Evolutionary conservation across 2,329 filamentous ascomycete species (phyloP).

Genomic region (Xylariales sp.): DNA sequence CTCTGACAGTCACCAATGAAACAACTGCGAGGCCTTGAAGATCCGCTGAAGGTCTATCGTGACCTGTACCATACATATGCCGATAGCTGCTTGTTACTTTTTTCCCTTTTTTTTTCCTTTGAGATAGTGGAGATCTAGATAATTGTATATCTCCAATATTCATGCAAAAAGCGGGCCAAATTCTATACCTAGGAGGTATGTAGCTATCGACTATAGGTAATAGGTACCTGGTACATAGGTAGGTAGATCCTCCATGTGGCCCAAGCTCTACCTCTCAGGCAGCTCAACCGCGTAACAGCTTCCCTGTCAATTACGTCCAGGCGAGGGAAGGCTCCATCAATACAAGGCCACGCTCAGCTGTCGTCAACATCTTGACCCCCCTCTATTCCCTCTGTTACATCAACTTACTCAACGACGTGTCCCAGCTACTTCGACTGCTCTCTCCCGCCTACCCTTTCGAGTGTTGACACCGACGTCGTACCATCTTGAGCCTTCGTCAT

Average conservation of each 20-base stretch:
- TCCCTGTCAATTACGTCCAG: slow-evolving; percentile 29
- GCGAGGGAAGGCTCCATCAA: slow-evolving; percentile 33
- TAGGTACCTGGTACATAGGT: slow-evolving; percentile 7
- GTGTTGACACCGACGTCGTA: slow-evolving; percentile 21
- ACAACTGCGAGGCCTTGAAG: background rate
- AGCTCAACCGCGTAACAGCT: slow-evolving; percentile 45
- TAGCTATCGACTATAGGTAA: background rate
- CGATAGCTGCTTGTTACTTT: slow-evolving; percentile 20
- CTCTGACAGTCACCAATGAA: slow-evolving; percentile 13
- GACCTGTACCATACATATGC: slow-evolving; percentile 3
- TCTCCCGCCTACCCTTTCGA: slow-evolving; percentile 17
- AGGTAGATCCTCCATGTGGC: slow-evolving; percentile 22
- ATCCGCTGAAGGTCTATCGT: slow-evolving; percentile 29
- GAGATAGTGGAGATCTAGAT: slow-evolving; percentile 17
- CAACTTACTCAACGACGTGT: slow-evolving; percentile 11
- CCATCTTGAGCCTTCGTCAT: slow-evolving; percentile 48
- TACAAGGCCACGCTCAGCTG: slow-evolving; percentile 3
- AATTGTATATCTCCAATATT: too few species aligned
- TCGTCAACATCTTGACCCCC: slow-evolving; percentile 32
- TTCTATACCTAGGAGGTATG: background rate
- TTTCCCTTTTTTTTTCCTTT: slow-evolving; percentile 24
- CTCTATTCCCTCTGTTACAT: slow-evolving; percentile 19
- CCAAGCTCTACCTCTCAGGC: slow-evolving; percentile 43
- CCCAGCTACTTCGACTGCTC: background rate
- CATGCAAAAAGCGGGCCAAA: background rate